Conservation (phyloP, 2,329 filamentous ascomycete genomes). For the Neophaeococcomyces mojaviensis region DNA sequence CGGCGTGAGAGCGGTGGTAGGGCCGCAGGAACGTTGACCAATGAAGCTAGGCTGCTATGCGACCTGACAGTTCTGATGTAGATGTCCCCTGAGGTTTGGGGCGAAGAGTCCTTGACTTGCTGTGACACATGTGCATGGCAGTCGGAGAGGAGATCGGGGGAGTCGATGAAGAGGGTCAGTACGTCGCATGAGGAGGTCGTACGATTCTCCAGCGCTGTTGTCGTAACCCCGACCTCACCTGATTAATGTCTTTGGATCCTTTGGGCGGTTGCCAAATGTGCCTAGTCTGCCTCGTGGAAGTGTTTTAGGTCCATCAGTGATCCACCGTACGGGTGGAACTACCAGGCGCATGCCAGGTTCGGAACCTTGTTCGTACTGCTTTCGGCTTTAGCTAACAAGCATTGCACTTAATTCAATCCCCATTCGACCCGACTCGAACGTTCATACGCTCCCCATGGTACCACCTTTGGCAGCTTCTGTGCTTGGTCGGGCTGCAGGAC, state of each 20-base stretch:
- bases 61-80: slow-evolving; percentile 66
- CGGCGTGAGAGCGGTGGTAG: slow-evolving; percentile 56
- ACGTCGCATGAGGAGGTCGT: slow-evolving; percentile 79
- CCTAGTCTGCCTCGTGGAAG: neutral
- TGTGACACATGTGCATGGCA: slow-evolving; percentile 95
- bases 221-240: too few species aligned
- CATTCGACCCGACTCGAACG: neutral
- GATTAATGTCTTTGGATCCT: too few species aligned
- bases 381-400: neutral
- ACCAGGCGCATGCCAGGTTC: neutral
- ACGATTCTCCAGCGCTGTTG: slow-evolving; percentile 42
- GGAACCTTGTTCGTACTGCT: neutral
- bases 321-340: slow-evolving; percentile 1
- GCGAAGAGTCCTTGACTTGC: slow-evolving; percentile 85
- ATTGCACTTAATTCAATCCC: neutral
- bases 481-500: neutral
- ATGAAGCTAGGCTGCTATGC: slow-evolving; percentile 40
- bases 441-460: neutral
- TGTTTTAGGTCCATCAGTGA: neutral
- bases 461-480: slow-evolving; percentile 1
- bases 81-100: slow-evolving; percentile 86
- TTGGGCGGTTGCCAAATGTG: too few species aligned
- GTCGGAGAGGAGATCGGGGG: slow-evolving; percentile 93
- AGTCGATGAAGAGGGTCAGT: slow-evolving; percentile 71
- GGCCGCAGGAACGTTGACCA: slow-evolving; percentile 30